Conservation (phyloP, 148 eudicot species). For the Talinum fruticosum region DNA sequence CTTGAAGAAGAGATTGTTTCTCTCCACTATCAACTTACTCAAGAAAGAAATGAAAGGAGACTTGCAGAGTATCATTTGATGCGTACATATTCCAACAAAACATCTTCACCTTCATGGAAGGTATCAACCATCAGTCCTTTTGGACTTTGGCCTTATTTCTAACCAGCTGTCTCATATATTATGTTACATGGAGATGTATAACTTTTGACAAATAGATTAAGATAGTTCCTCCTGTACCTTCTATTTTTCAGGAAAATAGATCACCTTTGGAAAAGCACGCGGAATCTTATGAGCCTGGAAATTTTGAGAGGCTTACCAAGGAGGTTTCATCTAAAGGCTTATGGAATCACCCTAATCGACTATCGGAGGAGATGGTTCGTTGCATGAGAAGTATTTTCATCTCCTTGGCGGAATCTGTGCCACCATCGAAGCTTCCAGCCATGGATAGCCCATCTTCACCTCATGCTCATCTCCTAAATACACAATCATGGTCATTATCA, state of each 20-base stretch:
- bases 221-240: background rate
- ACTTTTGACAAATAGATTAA: background rate
- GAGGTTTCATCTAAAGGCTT: constrained; percentile 25
- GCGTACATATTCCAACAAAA: constrained; percentile 27
- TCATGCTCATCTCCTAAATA: constrained; percentile 20
- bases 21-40: constrained; percentile 34
- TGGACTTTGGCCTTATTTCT: background rate
- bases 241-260: constrained; percentile 25
- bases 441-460: constrained; percentile 21
- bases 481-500: constrained; percentile 35
- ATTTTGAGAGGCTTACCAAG: constrained; percentile 20
- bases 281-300: constrained; percentile 18
- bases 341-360: constrained; percentile 35
- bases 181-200: background rate
- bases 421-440: constrained; percentile 16
- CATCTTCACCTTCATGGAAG: constrained; percentile 25
- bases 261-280: constrained; percentile 18
- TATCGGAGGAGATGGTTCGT: constrained; percentile 43
- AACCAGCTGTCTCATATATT: background rate
- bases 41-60: constrained; percentile 38
- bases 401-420: constrained; percentile 32
- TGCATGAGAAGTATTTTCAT: constrained; percentile 40
- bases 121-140: constrained; percentile 13
- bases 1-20: constrained; percentile 35
- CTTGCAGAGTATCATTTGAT: constrained; percentile 32